Evolutionary conservation across 2,329 filamentous ascomycete species (phyloP), one percentile per base, ranked within the genome.

Genomic region (Kalmusia sp.): DNA sequence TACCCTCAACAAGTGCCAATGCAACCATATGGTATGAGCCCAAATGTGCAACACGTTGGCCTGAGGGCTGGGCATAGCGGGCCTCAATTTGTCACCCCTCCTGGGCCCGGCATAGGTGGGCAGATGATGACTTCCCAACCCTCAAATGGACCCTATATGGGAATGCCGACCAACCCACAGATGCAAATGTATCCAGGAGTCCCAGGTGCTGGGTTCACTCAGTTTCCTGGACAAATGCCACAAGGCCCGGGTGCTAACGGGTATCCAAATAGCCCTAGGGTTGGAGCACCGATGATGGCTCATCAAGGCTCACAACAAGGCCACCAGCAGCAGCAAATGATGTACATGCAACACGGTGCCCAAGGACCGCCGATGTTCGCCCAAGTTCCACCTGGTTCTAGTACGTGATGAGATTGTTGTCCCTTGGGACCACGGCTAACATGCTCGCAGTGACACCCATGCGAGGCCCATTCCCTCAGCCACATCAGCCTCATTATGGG

Each of bases 281-380:
- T 88, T 43, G 70, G 58, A 17, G 91, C 95, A 11, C 88, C 91
- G 2, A 92, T 96, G 87, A 98, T 98, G 93, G 90, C 88, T 67
- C 93, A 93, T 62, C 92, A 96, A 77, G 91, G 91, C 50, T 97
- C 93, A 24, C 93, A 97, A 68, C 93, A 96, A 73, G 92, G 93
- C 34, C 92, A 96, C 70, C 80, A 81, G 51, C 80, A 81, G 41
- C 79, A 86, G 79, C 66, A 85, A 80, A 77, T 93, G 84, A 80
- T 89, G 84, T 83, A 80, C 59, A 91, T 93, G 87, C 90, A 87
- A 65, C 88, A 88, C 37, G 87, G 82, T 48, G 88, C 88, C 69
- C 91, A 89, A 68, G 89, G 87, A 67, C 90, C 92, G 70, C 89
- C 89, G 31, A 85, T 86, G 48, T 92, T 89, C 74, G 80, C 82